Percentiles rank a stretch among this genome's conserved stretches.
phyloP scores from a whole-genome alignment of 75 land plant genomes.

The Picea glauca region DNA sequence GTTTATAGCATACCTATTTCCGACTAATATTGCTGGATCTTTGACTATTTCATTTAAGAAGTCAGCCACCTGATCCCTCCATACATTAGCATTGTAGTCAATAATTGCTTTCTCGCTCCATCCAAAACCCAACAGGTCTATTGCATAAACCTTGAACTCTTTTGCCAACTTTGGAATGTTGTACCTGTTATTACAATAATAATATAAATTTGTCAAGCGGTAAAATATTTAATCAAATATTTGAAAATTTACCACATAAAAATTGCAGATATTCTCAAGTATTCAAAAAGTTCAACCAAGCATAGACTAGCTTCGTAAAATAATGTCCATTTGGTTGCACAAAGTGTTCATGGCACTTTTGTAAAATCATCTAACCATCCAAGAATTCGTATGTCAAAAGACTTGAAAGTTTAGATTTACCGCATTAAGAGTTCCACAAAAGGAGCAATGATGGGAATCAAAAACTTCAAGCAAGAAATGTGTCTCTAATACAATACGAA shows the following conservation, averaged over 20 bases:
- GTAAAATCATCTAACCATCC: neutral
- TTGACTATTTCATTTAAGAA: constrained; percentile 84
- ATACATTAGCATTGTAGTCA: constrained; percentile 76
- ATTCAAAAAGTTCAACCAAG: neutral
- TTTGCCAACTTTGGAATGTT: constrained; percentile 96
- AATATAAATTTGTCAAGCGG: neutral
- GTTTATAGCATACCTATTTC: constrained; percentile 64
- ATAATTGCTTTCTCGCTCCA: constrained; percentile 96
- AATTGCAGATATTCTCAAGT: neutral
- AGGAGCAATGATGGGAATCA: neutral
- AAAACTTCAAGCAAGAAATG: too few species aligned
- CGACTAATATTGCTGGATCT: constrained; percentile 81
- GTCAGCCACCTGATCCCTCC: constrained; percentile 93
- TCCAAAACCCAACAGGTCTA: constrained; percentile 96
- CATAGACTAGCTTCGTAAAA: neutral
- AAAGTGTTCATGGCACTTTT: neutral
- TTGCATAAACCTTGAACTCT: constrained; percentile 82
- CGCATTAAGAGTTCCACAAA: neutral
- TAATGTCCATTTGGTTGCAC: neutral
- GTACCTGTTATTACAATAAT: constrained; percentile 42
- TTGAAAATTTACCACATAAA: neutral
- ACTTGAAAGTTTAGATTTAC: neutral
- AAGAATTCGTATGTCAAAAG: neutral
- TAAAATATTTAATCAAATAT: neutral
- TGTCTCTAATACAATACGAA: too few species aligned